Evolutionary conservation across 306 rosid genomes (phyloP), one percentile per base, ranked within the genome.

Genomic region (Benincasa hispida): DNA sequence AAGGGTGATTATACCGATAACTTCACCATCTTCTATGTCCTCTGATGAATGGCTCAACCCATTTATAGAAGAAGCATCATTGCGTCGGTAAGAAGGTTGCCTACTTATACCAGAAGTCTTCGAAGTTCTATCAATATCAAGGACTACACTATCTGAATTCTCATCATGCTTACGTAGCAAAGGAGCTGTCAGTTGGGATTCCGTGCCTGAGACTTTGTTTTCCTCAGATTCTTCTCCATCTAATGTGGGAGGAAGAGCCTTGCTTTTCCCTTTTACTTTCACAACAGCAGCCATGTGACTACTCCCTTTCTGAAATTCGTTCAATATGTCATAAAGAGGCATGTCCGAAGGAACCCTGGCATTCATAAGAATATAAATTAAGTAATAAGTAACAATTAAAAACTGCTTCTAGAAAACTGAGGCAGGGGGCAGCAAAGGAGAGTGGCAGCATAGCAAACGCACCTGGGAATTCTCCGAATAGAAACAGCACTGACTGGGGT

Each of bases 241-340:
- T 78, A 69, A 62, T 32, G 63, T 76, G 50, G 89, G 82, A 24
- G 59, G 86, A 83, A 58, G 79, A 14, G 39, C 30, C 77, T 83
- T 92, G 85, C 24, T 82, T 86, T 84, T 95, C 54, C 86, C 93
- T 76, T 81, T 87, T 12, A 85, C 81, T 82, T 82, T 95, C 77
- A 92, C 98, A 77, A 95, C 96, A 81, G 98, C 98, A 65, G 99
- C 99, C 99, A 95, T 92, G 80, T 95, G 99, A 82, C 99, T 95
- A 79, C 97, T 89, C 5, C 99, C 99, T 77, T 95, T 95, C 76
- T 95, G 99, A 83, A 95, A 95, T 84, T 95, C 98, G 79, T 95
- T 95, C 80, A 95, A 83, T 83, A 95, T 92, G 81, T 95, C 99
- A 72, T 95, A 92, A 28, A 95, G 92, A 70, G 99, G 98, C 98